Base-by-base conservation (phyloP, 345 rosid genomes). In the Eucalyptus curtisii region DNA sequence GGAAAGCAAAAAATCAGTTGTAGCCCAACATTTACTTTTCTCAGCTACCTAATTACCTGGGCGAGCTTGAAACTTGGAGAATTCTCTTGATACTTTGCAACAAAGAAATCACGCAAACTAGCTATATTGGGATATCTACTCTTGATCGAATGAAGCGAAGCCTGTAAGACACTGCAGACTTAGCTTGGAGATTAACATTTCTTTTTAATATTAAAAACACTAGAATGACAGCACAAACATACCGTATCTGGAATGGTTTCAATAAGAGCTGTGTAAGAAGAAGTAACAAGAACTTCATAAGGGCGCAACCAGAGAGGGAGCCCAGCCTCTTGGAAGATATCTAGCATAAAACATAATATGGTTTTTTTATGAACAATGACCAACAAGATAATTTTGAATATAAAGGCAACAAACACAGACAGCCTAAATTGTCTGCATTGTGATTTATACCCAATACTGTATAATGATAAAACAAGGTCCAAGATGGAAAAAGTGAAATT, bases 241-340 rank as follows among this genome's bases (percentile, higher is more conserved):
- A 97, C 99, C 94, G 99, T 98, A 93, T 98, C 99, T 89, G 98
- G 96, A 92, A 98, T 96, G 86, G 99, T 98, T 92, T 98, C 99
- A 76, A 98, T 98, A 40, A 98, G 98, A 91, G 99, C 99, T 44
- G 99, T 96, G 92, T 98, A 98, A 57, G 99, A 97, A 50, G 99
- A 98, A 90, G 99, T 98, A 86, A 96, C 98, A 89, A 98, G 91
- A 81, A 98, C 99, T 93, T 98, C 99, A 84, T 97, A 97, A 86
- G 99, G 99, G 47, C 99, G 97, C 90, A 98, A 93, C 99, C 99
- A 98, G 87, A 98, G 97, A 52, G 99, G 99, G 86, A 98, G 96
- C 88, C 99, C 99, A 89, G 99, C 99, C 96, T 98, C 99, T 91
- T 97, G 99, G 90, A 98, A 96, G 93, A 98, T 98, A 93, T 98